These are phyloP conservation scores for Colletotrichum lindemuthianum DNA, from an alignment of 2,329 filamentous ascomycete genomes.

Conservation along the genomic window DNA sequence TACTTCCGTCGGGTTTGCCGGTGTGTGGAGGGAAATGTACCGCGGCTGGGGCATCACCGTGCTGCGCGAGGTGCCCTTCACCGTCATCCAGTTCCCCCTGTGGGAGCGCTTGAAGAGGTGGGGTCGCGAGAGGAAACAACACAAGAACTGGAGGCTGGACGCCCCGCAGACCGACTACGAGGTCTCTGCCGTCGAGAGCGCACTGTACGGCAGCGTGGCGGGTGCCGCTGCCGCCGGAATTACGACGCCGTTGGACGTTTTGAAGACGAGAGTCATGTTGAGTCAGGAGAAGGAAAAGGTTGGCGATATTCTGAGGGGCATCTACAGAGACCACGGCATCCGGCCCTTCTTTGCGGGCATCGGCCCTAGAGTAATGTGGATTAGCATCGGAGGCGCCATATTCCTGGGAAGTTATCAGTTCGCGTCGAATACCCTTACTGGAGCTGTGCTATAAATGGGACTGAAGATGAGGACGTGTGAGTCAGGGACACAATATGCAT, in stretches of 20 bases:
- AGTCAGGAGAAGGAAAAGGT: conserved; percentile 73
- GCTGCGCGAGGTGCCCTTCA: conserved; percentile 96
- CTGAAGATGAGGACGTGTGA: not conserved
- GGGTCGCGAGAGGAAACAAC: conserved; percentile 55
- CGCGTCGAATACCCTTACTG: conserved; percentile 78
- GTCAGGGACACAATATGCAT: conserved; percentile 6
- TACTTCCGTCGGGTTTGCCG: conserved; percentile 53
- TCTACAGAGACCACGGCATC: conserved; percentile 72
- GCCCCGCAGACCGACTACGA: conserved; percentile 43
- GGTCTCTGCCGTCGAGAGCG: conserved; percentile 81
- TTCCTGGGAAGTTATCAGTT: conserved; percentile 95
- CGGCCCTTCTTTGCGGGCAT: conserved; percentile 79
- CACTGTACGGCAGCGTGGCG: conserved; percentile 82
- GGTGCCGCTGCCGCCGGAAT: conserved; percentile 87
- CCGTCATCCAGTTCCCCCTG: conserved; percentile 94
- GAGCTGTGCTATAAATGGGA: conserved; percentile 36
- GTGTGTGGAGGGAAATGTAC: conserved; percentile 87
- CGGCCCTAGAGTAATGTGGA: conserved; percentile 91
- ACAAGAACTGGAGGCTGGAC: conserved; percentile 15
- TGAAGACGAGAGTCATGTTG: conserved; percentile 98
- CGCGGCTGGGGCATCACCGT: conserved; percentile 93
- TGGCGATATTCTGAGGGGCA: conserved; percentile 67
- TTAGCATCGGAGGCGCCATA: conserved; percentile 91
- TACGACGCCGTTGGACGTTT: conserved; percentile 93
- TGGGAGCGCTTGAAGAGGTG: conserved; percentile 93